Evolutionary conservation across 331 rosid species (phyloP), one percentile per base, ranked within the genome.

Genomic region (Malus hybrid): DNA sequence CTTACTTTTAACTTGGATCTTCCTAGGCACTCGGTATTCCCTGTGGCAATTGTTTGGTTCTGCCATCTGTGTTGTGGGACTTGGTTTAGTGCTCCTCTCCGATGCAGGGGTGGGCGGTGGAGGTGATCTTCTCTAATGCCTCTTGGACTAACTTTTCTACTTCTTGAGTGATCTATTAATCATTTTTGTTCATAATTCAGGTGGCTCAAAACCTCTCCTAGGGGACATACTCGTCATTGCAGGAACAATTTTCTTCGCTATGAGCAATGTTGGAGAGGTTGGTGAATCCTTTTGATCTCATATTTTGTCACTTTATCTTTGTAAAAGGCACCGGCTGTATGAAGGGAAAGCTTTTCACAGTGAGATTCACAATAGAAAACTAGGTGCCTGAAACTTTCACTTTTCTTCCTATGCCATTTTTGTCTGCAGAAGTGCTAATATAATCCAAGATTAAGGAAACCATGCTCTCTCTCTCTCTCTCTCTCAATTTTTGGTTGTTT

Each of bases 201-300:
- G 84, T 55, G 85, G 90, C 15, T 78, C 90, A 39, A 80, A 67
- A 31, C 83, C 87, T 70, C 66, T 87, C 20, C 82, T 89, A 27
- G 93, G 93, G 19, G 91, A 87, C 72, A 34, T 62, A 50, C 91
- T 89, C 39, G 91, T 87, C 34, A 65, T 87, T 24, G 78, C 48
- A 36, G 91, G 87, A 71, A 83, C 90, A 22, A 5, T 87, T 67
- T 89, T 83, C 78, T 86, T 67, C 46, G 88, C 83, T 65, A 71
- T 85, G 69, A 89, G 93, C 81, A 89, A 85, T 65, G 77, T 78
- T 55, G 82, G 93, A 15, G 93, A 85, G 91, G 96, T 89, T 77
- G 64, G 82, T 50, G 32, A 29, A 72, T 24, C 62, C 19, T 42
- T 4, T 15, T 3, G 65, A 13, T 1, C 69, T 57, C 13, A 3